phyloP scores from a whole-genome alignment of 2,329 filamentous ascomycete species.

The Malbranchea cinnamomea region DNA sequence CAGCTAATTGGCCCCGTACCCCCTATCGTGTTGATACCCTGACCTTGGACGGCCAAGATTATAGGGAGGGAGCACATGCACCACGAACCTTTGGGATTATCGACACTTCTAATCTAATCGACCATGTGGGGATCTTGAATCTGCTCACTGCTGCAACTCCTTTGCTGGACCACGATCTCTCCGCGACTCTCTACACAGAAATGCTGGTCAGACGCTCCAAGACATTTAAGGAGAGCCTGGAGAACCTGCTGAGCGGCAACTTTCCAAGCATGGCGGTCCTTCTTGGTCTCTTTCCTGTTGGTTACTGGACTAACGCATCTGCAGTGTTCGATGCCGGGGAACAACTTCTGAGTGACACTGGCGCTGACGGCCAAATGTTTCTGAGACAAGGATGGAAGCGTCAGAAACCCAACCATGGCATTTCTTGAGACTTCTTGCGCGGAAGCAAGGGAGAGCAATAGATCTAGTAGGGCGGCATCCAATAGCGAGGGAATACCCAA shows the following conservation, averaged over 20 bases:
- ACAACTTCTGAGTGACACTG: conserved; percentile 18
- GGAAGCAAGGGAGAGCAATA: no score
- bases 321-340: conserved; percentile 15
- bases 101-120: conserved; percentile 38
- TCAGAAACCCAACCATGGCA: background rate
- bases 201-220: conserved; percentile 23
- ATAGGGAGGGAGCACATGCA: conserved; percentile 19
- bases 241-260: conserved; percentile 33
- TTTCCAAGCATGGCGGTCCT: conserved; percentile 34
- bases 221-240: conserved; percentile 19
- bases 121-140: conserved; percentile 32
- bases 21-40: conserved; percentile 27
- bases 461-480: no score
- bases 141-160: conserved; percentile 33
- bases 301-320: conserved; percentile 35
- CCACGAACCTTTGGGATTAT: conserved; percentile 39
- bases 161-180: conserved; percentile 30
- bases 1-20: conserved; percentile 30
- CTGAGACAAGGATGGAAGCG: conserved; percentile 10
- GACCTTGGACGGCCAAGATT: conserved; percentile 29
- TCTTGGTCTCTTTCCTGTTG: conserved; percentile 35
- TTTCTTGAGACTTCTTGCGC: no score
- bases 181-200: conserved; percentile 38
- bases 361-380: conserved; percentile 12
- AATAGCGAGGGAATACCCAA: no score